Base-by-base conservation (phyloP, 768 basidiomycete genomes). In the Mycena crocata region DNA sequence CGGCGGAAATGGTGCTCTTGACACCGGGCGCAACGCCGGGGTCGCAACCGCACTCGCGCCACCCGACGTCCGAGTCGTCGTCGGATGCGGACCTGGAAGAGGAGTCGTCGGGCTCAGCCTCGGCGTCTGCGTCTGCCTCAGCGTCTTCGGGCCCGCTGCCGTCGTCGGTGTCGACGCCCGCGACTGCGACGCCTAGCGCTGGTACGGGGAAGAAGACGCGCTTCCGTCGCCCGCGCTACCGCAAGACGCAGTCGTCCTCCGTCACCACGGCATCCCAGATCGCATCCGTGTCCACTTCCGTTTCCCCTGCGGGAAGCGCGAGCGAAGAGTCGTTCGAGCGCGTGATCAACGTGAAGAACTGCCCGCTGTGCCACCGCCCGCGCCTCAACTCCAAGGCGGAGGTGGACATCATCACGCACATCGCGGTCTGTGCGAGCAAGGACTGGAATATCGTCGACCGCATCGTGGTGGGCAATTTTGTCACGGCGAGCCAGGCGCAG, bases 271-370 rank as follows among this genome's bases (percentile, higher is more conserved):
- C 62, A 6, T 56, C 69, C 17, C 72, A 67, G 51, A 64, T 68
- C 46, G 61, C 64, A 46, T 71, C 60, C 57, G 64, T 66, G 12
- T 62, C 71, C 0, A 35, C 69, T 0, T 71, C 60, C 57, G 64
- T 66, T 5, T 62, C 71, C 0, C 42, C 69, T 0, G 42, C 68
- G 21, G 39, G 64, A 5, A 66, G 66, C 28, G 31, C 64, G 17
- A 40, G 65, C 49, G 75, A 77, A 15, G 82, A 85, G 15, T 72
- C 81, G 8, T 80, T 90, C 54, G 94, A 99, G 77, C 87, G 95
- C 8, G 90, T 99, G 31, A 96, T 99, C 83, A 98, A 98, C 75
- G 89, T 99, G 71, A 93, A 93, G 84, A 92, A 89, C 61, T 99
- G 97, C 75, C 97, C 97, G 0, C 77, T 99, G 46, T 99, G 97